Evolutionary conservation across 1,139 yeast species (phyloP), one percentile per base, ranked within the genome.

Genomic region (Kodamaea suecica): DNA sequence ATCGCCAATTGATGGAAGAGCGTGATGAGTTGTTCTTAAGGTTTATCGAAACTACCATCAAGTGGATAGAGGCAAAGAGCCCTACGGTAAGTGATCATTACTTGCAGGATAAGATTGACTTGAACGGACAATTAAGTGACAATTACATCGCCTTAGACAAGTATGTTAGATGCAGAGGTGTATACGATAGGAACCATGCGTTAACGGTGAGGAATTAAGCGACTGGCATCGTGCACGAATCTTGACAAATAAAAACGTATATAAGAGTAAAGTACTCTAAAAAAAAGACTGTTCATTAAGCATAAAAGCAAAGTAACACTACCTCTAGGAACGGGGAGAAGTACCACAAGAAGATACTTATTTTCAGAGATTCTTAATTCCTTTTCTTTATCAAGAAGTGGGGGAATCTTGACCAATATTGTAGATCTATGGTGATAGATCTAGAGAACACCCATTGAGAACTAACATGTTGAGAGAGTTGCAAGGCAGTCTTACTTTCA

Each of bases 61-160:
- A 47, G 42, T 70, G 76, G 76, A 49, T 68, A 29, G 71, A 66
- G 38, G 50, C 68, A 17, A 63, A 69, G n/a, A 60, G 61, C 38
- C 65, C 72, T 1, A 62, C 54, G 23, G 63, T 61, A 11, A 62
- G 70, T 48, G 66, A 63, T 19, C 47, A 47, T 39, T 69, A 66
- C 49, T 62, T 66, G 49, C 59, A 58, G 40, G 72, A 66, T 40
- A 67, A 65, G 45, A 56, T 67, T 12, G 57, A 59, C 29, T 45
- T 66, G 34, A 47, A 50, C 29, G 43, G 44, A 29, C 52, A 52
- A 33, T 45, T 69, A 40, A 58, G 68, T 14, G 48, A 55, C 24
- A 65, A 61, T 38, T 66, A 63, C 43, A 51, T 66, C 31, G 48
- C 52, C 23, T 47, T 68, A 21, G 76, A 70, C 43, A 70, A 71